A percentile compares a stretch with the other conserved stretches of the same genome.
Evolutionary conservation across 2,329 filamentous ascomycete genomes (phyloP).

Genomic region (Fusarium compactum): DNA sequence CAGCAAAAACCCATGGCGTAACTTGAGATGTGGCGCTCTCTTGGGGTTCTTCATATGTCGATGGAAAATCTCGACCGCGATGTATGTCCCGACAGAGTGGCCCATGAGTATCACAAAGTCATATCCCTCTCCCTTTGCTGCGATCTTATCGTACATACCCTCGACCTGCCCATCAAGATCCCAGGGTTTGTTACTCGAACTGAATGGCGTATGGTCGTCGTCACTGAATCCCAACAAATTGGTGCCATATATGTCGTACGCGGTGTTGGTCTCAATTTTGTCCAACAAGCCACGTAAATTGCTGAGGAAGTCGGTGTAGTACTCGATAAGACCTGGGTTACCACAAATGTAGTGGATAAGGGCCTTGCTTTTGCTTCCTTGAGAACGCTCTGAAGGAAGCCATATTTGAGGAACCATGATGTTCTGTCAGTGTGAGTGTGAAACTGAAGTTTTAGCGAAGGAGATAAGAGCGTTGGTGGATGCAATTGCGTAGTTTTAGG

Average conservation of each 20-base stretch:
- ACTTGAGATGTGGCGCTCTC: conserved; percentile 54
- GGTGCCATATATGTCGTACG: conserved; percentile 68
- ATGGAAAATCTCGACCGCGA: conserved; percentile 75
- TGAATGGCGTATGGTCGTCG: conserved; percentile 62
- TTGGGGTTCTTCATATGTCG: conserved; percentile 60
- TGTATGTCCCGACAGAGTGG: conserved; percentile 80
- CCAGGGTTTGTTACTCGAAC: conserved; percentile 58
- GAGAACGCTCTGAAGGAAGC: conserved; percentile 46
- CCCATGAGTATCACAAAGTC: conserved; percentile 75
- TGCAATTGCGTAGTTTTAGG: background rate
- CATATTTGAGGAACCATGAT: conserved; percentile 47
- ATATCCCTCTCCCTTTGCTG: conserved; percentile 56
- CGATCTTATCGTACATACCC: conserved; percentile 56
- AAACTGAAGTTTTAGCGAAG: background rate
- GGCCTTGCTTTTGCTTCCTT: conserved; percentile 46
- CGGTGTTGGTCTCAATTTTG: conserved; percentile 52
- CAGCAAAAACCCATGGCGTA: conserved; percentile 71
- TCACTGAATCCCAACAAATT: conserved; percentile 71
- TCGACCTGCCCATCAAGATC: conserved; percentile 67
- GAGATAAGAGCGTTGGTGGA: background rate
- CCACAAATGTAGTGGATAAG: conserved; percentile 81
- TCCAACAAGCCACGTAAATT: conserved; percentile 67
- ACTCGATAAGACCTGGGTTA: conserved; percentile 80
- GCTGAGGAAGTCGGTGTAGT: conserved; percentile 76
- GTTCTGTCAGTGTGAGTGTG: background rate